phyloP scores from a whole-genome alignment of 768 basidiomycete species.

The Tulasnella sp. region DNA sequence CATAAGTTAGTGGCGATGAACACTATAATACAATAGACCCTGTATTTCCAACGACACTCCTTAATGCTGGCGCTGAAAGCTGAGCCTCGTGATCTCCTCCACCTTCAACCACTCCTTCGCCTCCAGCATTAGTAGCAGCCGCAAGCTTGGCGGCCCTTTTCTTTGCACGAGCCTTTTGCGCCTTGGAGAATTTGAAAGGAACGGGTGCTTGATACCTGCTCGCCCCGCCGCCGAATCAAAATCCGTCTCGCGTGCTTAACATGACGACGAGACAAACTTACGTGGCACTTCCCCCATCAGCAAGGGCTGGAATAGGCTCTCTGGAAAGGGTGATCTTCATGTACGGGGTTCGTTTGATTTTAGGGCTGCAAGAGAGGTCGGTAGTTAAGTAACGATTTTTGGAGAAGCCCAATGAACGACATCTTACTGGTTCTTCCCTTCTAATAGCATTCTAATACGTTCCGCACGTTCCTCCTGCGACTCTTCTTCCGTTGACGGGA shows the following conservation, averaged over 20 bases:
- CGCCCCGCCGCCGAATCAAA: background rate
- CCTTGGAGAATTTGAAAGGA: slow-evolving; percentile 15
- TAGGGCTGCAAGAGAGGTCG: slow-evolving; percentile 14
- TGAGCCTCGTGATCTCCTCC: background rate
- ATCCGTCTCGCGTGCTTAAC: background rate
- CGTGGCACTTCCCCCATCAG: slow-evolving; percentile 17
- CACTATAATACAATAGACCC: background rate
- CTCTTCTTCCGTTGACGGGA: background rate
- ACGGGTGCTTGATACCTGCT: slow-evolving; percentile 19
- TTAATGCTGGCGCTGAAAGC: background rate
- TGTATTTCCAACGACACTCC: background rate
- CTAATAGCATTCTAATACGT: background rate
- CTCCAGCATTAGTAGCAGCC: background rate
- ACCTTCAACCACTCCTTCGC: background rate
- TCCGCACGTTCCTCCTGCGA: background rate
- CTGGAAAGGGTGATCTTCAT: slow-evolving; percentile 30
- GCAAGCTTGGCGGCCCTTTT: slow-evolving; percentile 22
- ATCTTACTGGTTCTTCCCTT: slow-evolving; percentile 31
- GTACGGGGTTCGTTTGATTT: slow-evolving; percentile 31
- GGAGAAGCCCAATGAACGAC: background rate
- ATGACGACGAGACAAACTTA: background rate
- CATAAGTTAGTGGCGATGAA: background rate
- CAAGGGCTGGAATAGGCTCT: background rate
- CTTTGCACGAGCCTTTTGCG: slow-evolving; percentile 10
- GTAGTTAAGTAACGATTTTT: background rate